These are phyloP conservation scores for Myxozyma geophila DNA, from an alignment of 805 yeast genomes.

Conservation along the genomic window DNA sequence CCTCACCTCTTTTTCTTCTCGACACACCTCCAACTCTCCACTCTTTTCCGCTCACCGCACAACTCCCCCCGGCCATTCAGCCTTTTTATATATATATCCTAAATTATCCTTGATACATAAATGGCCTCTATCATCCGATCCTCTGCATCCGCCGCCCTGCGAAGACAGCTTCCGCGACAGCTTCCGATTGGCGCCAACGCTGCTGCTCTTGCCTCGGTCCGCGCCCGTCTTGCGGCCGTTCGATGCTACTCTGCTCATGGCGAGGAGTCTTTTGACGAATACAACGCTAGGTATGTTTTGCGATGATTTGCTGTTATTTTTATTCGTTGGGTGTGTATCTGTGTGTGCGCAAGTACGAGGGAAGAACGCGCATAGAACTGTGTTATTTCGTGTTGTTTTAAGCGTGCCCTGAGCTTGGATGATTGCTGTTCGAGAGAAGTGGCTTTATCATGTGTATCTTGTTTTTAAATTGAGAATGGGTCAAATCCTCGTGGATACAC, in stretches of 20 bases:
- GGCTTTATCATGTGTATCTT: no score
- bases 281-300: conserved; percentile 68
- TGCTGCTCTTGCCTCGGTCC: conserved; percentile 17
- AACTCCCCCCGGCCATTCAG: background rate
- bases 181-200: conserved; percentile 12
- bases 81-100: background rate
- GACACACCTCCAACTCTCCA: background rate
- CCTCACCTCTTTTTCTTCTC: background rate
- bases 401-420: no score
- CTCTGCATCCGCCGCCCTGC: conserved; percentile 15
- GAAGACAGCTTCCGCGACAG: conserved; percentile 7
- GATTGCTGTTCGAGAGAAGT: no score
- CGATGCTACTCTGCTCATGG: conserved; percentile 82
- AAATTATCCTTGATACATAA: background rate
- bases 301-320: conserved; percentile 3
- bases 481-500: no score
- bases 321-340: background rate
- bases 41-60: background rate
- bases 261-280: conserved; percentile 94
- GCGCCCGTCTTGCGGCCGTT: conserved; percentile 40
- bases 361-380: no score
- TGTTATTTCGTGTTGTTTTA: no score
- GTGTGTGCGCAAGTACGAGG: background rate
- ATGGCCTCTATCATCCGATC: conserved; percentile 32
- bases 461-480: no score